phyloP scores from a whole-genome alignment of 2,329 filamentous ascomycete species.

The Tolypocladium nubicola region DNA sequence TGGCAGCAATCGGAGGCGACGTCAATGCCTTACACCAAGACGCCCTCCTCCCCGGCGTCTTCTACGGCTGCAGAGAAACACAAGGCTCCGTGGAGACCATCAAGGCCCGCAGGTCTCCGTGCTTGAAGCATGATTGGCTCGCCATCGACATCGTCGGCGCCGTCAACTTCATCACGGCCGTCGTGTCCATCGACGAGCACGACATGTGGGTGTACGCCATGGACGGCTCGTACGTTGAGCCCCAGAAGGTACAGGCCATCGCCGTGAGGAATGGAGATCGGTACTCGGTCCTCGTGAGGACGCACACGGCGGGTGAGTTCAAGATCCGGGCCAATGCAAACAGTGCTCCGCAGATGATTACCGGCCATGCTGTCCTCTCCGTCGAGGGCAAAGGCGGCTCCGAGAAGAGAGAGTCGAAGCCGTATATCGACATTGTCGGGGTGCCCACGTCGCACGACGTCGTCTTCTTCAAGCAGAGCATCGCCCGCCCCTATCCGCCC shows the following conservation, averaged over 20 bases:
- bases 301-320: slow-evolving; percentile 28
- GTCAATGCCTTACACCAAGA: slow-evolving; percentile 14
- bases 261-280: slow-evolving; percentile 38
- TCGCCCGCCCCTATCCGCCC: slow-evolving; percentile 36
- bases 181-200: slow-evolving; percentile 40
- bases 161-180: slow-evolving; percentile 32
- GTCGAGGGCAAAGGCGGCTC: slow-evolving; percentile 6
- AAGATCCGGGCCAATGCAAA: slow-evolving; percentile 41
- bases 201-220: slow-evolving; percentile 43
- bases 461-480: slow-evolving; percentile 30
- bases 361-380: slow-evolving; percentile 38
- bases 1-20: slow-evolving; percentile 20
- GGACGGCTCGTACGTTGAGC: slow-evolving; percentile 43
- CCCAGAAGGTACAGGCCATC: slow-evolving; percentile 36
- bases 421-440: slow-evolving; percentile 41
- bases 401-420: slow-evolving; percentile 12
- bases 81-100: slow-evolving; percentile 32
- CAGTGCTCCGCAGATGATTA: slow-evolving; percentile 41
- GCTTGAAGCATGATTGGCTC: slow-evolving; percentile 27
- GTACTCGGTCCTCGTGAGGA: slow-evolving; percentile 37
- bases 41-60: slow-evolving; percentile 30
- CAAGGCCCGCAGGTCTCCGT: slow-evolving; percentile 8
- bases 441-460: slow-evolving; percentile 26
- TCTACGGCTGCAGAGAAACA: slow-evolving; percentile 36
- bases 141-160: slow-evolving; percentile 46